Evolutionary conservation across 495 filamentous ascomycete species (phyloP).

Genomic region (Podospora australis): DNA sequence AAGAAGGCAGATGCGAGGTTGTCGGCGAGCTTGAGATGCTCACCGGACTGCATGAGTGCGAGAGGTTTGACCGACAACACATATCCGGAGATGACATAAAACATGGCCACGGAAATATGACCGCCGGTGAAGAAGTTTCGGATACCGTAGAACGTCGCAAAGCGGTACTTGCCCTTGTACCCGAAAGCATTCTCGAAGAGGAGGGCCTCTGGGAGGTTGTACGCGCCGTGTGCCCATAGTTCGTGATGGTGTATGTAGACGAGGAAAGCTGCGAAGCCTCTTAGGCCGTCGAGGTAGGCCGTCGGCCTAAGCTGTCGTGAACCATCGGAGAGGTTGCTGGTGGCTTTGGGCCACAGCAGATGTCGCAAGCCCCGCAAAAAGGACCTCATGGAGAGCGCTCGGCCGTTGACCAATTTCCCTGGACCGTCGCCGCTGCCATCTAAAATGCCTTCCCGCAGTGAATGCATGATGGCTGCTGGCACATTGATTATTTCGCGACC

Average conservation of each 20-base stretch:
- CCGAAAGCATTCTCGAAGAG: slow-evolving; percentile 34
- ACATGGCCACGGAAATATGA: slow-evolving; percentile 46
- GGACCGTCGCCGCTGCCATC: neutral
- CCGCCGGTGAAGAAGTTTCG: slow-evolving; percentile 41
- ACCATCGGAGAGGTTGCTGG: slow-evolving; percentile 2
- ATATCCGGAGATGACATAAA: slow-evolving; percentile 46
- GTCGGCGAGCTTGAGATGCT: slow-evolving; percentile 25
- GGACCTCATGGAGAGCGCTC: slow-evolving; percentile 15
- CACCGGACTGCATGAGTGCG: slow-evolving; percentile 33
- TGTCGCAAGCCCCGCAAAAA: slow-evolving; percentile 18
- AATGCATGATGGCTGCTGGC: neutral
- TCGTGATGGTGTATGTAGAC: slow-evolving; percentile 44
- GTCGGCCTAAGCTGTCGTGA: slow-evolving; percentile 27
- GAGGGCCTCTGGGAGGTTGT: slow-evolving; percentile 11
- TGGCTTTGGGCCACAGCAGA: slow-evolving; percentile 17
- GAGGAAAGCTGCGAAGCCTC: slow-evolving; percentile 40
- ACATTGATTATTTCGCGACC: neutral
- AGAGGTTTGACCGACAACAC: slow-evolving; percentile 48
- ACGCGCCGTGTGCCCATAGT: slow-evolving; percentile 30
- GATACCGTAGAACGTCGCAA: slow-evolving; percentile 31
- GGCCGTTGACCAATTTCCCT: neutral
- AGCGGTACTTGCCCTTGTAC: slow-evolving; percentile 28
- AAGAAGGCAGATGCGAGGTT: slow-evolving; percentile 29
- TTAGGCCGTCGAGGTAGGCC: slow-evolving; percentile 43
- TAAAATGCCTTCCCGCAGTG: slow-evolving; percentile 2